Evolutionary conservation across 2,329 filamentous ascomycete genomes (phyloP), one percentile per base, ranked within the genome.

Genomic region (Cladosporium sp.): DNA sequence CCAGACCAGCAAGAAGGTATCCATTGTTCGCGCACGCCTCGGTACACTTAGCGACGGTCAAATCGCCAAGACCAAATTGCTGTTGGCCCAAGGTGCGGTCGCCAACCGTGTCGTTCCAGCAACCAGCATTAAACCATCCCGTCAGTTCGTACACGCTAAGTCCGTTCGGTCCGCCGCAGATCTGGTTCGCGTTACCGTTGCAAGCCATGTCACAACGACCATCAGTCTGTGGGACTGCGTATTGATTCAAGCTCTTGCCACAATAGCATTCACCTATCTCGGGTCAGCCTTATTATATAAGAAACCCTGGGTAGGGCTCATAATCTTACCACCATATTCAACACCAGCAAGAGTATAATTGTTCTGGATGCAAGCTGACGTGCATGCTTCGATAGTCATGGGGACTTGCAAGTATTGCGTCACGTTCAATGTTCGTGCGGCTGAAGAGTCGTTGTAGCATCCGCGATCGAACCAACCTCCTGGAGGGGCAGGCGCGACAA

Each of bases 251-350:
- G 13, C 60, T 59, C 57, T 74, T 73, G 18, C 73, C 75, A 64
- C 76, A 78, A 67, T 69, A 78, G 67, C 76, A 78, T 58, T 64
- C 62, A 25, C 60, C 60, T 63, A 23, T 46, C 7, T n/a, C 23
- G 26, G 21, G 48, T 63, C 21, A 63, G 60, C 23, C 21, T 21
- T 32, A 8, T 18, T 49, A 30, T 16, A 28, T 26, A 21, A 10
- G 23, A 34, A 21, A 25, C 32, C 10, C 7, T n/a, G n/a, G 51
- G 13, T 30, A 28, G 23, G 30, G 36, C 21, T 34, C 23, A 63
- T 65, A 26, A 60, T 67, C 59, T 69, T 67, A 34, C 54, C 64
- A 62, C 65, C 68, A 63, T 71, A 71, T 65, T 71, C 70, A 10
- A 67, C 62, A 32, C 70, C 70, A 43, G 69, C 70, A 28, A 66